Evolutionary conservation across 164 flowering plant genomes (phyloP), one percentile per base, ranked within the genome.

Genomic region (Santalum album): DNA sequence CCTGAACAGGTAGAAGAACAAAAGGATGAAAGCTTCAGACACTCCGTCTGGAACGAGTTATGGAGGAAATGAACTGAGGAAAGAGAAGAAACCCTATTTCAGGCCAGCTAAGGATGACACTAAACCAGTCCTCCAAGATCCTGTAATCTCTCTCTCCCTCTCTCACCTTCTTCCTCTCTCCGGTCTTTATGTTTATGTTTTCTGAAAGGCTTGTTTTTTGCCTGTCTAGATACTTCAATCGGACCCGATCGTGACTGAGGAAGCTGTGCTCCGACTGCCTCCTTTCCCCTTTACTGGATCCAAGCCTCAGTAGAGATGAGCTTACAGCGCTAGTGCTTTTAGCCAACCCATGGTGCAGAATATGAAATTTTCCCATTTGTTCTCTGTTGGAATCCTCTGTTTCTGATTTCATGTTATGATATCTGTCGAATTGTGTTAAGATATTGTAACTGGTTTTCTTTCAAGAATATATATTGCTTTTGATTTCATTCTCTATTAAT

Each of bases 231-330:
- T 85, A 24, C 56, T 74, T 65, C 69, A 84, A 48, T 80, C 92
- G 3, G 92, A 82, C 59, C 88, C 88, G n/a, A 78, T 78, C 39
- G 92, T 80, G 70, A 78, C 83, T 0, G 88, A 82, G 65, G 88
- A 84, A 80, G 86, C 86, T 17, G 82, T 82, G 49, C 71, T 85
- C 19, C 70, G 77, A 22, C 45, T 80, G 67, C 87, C 92, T 19
- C 69, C 79, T 27, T 57, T 77, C 32, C 67, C 76, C 18, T 9
- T 43, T 16, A 15, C 24, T 35, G 40, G 36, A 38, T 59, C 59
- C 15, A 65, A 56, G 51, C 67, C 54, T 35, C 40, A 44, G 22
- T 38, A 24, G 42, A 39, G 1, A 25, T 50, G 52, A 38, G 6
- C 34, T 29, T 29, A 3, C 34, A 9, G 34, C 9, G 9, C 6